These are phyloP conservation scores for Kurtzmaniella natalensis DNA, from an alignment of 1,139 yeast genomes.

Conservation along the genomic window DNA sequence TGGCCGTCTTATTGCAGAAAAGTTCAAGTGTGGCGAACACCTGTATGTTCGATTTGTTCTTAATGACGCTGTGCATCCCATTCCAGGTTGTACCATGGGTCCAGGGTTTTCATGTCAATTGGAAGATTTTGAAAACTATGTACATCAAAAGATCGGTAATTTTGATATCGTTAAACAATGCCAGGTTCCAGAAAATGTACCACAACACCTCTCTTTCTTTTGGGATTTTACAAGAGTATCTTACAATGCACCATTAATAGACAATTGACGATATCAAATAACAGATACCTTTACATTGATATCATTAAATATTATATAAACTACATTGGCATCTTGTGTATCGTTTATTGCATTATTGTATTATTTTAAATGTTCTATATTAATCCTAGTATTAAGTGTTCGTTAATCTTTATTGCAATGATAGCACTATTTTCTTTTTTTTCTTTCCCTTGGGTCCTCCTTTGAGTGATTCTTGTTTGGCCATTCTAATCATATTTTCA, in stretches of 20 bases:
- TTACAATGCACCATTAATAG: not conserved
- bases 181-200: slow-evolving; percentile 30
- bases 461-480: slow-evolving; percentile 32
- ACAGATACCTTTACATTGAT: not conserved
- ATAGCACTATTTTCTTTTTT: slow-evolving; percentile 20
- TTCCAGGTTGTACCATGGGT: slow-evolving; percentile 46
- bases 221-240: slow-evolving; percentile 27
- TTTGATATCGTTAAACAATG: slow-evolving; percentile 30
- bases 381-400: slow-evolving; percentile 1
- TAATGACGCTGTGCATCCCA: slow-evolving; percentile 57
- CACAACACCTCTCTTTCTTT: slow-evolving; percentile 33
- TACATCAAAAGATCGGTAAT: slow-evolving; percentile 24
- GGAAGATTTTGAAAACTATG: slow-evolving; percentile 29
- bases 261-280: not conserved
- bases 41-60: slow-evolving; percentile 45
- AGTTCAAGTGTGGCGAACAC: slow-evolving; percentile 35
- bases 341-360: too few species aligned
- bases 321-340: too few species aligned
- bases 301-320: not conserved
- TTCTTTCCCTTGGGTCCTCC: slow-evolving; percentile 32
- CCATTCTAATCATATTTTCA: slow-evolving; percentile 47
- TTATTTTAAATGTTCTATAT: too few species aligned
- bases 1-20: slow-evolving; percentile 48
- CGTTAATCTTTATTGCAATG: slow-evolving; percentile 1
- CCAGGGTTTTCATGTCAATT: slow-evolving; percentile 57